Evolutionary conservation across 2,329 filamentous ascomycete genomes (phyloP).

Genomic region (Colletotrichum sp.): DNA sequence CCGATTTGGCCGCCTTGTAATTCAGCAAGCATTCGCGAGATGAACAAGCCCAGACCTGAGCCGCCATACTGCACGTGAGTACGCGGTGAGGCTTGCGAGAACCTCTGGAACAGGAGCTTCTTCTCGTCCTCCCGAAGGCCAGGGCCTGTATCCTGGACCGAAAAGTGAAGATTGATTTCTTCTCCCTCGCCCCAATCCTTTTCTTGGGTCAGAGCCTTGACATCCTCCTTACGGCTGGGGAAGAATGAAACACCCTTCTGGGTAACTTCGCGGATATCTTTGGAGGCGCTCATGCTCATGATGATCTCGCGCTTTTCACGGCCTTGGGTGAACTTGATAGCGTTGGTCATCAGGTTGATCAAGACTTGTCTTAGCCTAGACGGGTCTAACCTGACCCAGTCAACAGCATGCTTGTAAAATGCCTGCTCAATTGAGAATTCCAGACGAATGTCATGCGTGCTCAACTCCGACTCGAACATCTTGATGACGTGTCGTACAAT

Average conservation of each 20-base stretch:
- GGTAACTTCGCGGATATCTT: slow-evolving; percentile 47
- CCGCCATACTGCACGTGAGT: slow-evolving; percentile 78
- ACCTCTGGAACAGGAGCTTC: slow-evolving; percentile 70
- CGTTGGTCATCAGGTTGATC: slow-evolving; percentile 76
- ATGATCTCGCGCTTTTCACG: slow-evolving; percentile 64
- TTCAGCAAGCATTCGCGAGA: slow-evolving; percentile 77
- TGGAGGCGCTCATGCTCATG: slow-evolving; percentile 69
- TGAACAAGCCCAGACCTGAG: slow-evolving; percentile 75
- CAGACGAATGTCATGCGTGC: slow-evolving; percentile 74
- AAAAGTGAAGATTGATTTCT: slow-evolving; percentile 73
- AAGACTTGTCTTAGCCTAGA: slow-evolving; percentile 76
- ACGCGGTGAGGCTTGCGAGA: slow-evolving; percentile 70
- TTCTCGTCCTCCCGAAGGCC: slow-evolving; percentile 68
- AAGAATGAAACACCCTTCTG: slow-evolving; percentile 51
- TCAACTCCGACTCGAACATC: slow-evolving; percentile 80
- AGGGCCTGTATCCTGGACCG: slow-evolving; percentile 75
- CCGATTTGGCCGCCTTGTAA: slow-evolving; percentile 81
- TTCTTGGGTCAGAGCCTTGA: slow-evolving; percentile 53
- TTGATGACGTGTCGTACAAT: slow-evolving; percentile 74
- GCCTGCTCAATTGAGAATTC: slow-evolving; percentile 72
- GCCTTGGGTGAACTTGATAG: slow-evolving; percentile 69
- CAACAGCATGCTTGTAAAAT: slow-evolving; percentile 67
- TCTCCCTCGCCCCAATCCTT: slow-evolving; percentile 76
- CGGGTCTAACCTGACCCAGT: slow-evolving; percentile 78
- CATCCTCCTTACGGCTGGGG: slow-evolving; percentile 45